These are phyloP conservation scores for Magnusiomyces fungicola DNA, from an alignment of 1,139 yeast species.

Conservation along the genomic window DNA sequence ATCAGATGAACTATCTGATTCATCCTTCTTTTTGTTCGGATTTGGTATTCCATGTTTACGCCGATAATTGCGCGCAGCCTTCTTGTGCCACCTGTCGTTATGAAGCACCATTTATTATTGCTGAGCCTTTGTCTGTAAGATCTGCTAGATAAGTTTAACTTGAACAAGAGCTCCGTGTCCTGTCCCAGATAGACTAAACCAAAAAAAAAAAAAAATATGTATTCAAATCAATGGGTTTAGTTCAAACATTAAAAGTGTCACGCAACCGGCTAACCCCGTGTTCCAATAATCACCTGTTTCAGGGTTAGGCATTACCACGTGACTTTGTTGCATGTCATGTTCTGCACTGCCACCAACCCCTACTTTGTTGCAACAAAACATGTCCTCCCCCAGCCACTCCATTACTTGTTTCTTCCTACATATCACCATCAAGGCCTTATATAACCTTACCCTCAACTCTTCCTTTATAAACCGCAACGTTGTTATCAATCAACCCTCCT, in stretches of 20 bases:
- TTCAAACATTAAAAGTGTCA: too few species aligned
- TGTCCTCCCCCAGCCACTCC: not conserved
- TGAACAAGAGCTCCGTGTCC: not conserved
- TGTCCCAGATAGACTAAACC: not conserved
- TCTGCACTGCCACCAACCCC: too few species aligned
- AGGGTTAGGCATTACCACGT: too few species aligned
- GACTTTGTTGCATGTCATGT: too few species aligned
- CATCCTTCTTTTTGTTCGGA: conserved; percentile 3
- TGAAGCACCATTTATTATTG: conserved; percentile 13
- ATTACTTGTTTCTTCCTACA: not conserved
- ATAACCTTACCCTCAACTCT: too few species aligned
- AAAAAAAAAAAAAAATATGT: not conserved
- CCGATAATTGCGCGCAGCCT: conserved; percentile 15
- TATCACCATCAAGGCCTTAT: too few species aligned
- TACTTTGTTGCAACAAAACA: too few species aligned
- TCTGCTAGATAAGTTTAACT: not conserved
- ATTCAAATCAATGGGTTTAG: too few species aligned
- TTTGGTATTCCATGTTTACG: conserved; percentile 14
- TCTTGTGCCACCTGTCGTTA: conserved; percentile 16
- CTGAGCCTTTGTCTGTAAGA: too few species aligned
- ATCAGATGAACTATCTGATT: not conserved
- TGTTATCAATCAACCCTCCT: not conserved
- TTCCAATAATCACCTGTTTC: too few species aligned
- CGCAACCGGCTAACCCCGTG: too few species aligned
- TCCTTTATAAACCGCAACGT: not conserved